Evolutionary conservation across 257 asterid genomes (phyloP).

Genomic region (Striga asiatica): DNA sequence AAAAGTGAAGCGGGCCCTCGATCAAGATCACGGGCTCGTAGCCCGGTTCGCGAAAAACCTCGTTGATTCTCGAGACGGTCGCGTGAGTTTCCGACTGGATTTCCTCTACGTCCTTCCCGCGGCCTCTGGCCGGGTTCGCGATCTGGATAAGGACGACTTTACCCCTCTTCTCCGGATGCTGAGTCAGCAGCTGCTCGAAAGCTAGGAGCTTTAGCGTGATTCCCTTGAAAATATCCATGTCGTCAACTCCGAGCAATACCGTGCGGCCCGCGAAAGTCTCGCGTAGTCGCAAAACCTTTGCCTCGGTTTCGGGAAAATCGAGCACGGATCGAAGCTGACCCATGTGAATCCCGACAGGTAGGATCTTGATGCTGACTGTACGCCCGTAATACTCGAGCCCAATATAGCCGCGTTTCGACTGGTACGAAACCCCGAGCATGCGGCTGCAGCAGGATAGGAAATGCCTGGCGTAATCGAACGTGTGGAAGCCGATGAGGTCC

Average conservation of each 20-base stretch:
- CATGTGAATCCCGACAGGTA: constrained; percentile 83
- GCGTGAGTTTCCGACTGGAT: constrained; percentile 56
- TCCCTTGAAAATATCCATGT: constrained; percentile 84
- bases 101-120: constrained; percentile 78
- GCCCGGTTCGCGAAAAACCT: constrained; percentile 43
- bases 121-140: constrained; percentile 84
- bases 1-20: constrained; percentile 55
- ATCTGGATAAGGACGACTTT: constrained; percentile 65
- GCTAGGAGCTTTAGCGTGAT: constrained; percentile 74
- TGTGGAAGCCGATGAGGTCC: constrained; percentile 74
- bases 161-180: constrained; percentile 52
- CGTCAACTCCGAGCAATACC: constrained; percentile 74
- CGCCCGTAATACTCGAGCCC: constrained; percentile 84
- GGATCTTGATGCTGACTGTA: constrained; percentile 71
- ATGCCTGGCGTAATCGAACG: constrained; percentile 78
- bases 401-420: constrained; percentile 74
- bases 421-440: constrained; percentile 71
- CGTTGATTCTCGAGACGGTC: constrained; percentile 53
- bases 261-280: constrained; percentile 42
- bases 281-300: constrained; percentile 48
- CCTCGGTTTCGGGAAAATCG: constrained; percentile 56
- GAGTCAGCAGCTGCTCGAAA: constrained; percentile 61
- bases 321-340: constrained; percentile 55
- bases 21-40: constrained; percentile 66
- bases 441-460: constrained; percentile 81